Conservation (phyloP, 495 filamentous ascomycete genomes). For the Thozetella sp. region DNA sequence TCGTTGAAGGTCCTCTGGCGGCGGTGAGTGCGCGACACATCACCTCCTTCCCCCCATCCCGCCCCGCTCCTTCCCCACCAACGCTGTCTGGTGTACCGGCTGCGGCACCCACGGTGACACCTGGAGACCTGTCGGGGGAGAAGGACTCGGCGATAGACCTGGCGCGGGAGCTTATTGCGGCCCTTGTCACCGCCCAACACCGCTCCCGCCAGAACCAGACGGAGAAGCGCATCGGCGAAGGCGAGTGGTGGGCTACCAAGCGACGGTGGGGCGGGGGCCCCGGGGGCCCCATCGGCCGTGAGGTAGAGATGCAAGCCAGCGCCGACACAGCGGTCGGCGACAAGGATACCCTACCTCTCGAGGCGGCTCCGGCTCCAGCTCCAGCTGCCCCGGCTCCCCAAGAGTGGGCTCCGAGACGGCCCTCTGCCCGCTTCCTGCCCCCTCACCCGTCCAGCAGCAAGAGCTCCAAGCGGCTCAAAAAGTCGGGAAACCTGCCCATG, state of each 20-base stretch:
- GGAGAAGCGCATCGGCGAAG: conserved; percentile 71
- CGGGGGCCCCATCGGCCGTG: conserved; percentile 61
- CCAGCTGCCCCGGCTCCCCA: conserved; percentile 3
- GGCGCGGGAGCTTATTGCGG: conserved; percentile 71
- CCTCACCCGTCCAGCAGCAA: conserved; percentile 25
- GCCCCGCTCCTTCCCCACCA: conserved; percentile 2
- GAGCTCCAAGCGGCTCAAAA: conserved; percentile 46
- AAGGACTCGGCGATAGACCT: conserved; percentile 65
- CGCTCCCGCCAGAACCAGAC: conserved; percentile 68
- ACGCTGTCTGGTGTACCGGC: neutral
- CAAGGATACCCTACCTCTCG: conserved; percentile 31
- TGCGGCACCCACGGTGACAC: neutral
- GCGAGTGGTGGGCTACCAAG: conserved; percentile 77
- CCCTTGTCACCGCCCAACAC: conserved; percentile 81
- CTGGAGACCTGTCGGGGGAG: conserved; percentile 12
- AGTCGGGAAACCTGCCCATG: conserved; percentile 46
- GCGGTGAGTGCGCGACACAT: conserved; percentile 60
- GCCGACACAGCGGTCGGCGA: conserved; percentile 40
- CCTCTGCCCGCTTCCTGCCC: conserved; percentile 3
- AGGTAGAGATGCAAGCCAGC: conserved; percentile 44
- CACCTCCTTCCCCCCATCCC: conserved; percentile 41
- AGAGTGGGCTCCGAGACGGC: conserved; percentile 11
- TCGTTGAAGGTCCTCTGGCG: conserved; percentile 77
- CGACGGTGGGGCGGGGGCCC: conserved; percentile 78
- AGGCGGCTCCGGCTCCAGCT: neutral